Evolutionary conservation across 441 rosid genomes (phyloP), one percentile per base, ranked within the genome.

Genomic region (Corymbia citriodora): DNA sequence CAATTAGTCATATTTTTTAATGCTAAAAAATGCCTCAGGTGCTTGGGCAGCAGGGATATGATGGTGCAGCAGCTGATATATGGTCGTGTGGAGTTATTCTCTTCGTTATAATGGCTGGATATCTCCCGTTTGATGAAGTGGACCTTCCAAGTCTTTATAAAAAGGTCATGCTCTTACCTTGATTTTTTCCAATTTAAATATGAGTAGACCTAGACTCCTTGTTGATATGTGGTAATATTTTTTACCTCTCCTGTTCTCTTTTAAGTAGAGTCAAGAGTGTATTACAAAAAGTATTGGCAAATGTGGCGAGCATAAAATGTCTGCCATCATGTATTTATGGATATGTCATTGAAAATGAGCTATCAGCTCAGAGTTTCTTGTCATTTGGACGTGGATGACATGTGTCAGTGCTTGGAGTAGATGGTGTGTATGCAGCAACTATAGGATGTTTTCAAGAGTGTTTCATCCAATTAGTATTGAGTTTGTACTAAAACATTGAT

Each of bases 1-100:
- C 85, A 74, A 74, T 74, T 40, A 21, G 17, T 23, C n/a, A 11
- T 40, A 40, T 40, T 40, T 74, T 74, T 74, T 74, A 11, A 40
- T 74, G 85, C 85, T 74, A 21, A 74, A 40, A 72, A 40, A 74
- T 89, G 61, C 55, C 57, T 92, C 92, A 96, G 98, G 99, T 98
- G 55, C 97, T 97, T 57, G 88, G 95, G 91, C 90, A 95, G 91
- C 95, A 88, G 50, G 99, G 99, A 88, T 98, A 98, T 91, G 95
- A 95, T 91, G 99, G 99, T 85, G 96, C 99, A 82, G 97, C 97
- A 90, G 99, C 99, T 82, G 99, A 97, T 90, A 89, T 97, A 81
- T 98, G 99, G 99, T 98, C 99, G 74, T 98, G 98, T 72, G 99
- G 99, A 68, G 98, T 98, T 45, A 95, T 98, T 90, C 98, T 98